These are phyloP conservation scores for Zalaria sp. DNA, from an alignment of 2,329 filamentous ascomycete species.

Conservation along the genomic window DNA sequence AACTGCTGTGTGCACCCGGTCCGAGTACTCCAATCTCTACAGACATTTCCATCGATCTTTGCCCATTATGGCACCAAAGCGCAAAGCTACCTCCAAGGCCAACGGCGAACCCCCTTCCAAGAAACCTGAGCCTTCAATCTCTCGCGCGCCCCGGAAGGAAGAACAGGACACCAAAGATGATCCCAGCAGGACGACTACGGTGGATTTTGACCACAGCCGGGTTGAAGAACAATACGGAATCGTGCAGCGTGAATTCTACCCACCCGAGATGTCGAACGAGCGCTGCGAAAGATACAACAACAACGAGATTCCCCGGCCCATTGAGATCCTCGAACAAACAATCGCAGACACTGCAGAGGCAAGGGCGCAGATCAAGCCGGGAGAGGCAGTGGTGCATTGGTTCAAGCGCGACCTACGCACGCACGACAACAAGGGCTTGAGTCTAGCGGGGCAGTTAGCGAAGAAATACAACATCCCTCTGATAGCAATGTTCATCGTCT, in stretches of 20 bases:
- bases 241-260: slow-evolving; percentile 55
- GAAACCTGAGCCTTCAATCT: slow-evolving; percentile 2
- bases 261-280: slow-evolving; percentile 70
- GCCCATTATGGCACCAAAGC: slow-evolving; percentile 17
- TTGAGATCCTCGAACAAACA: slow-evolving; percentile 50
- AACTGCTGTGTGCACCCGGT: too few relatives aligned
- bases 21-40: too few relatives aligned
- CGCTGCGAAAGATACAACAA: slow-evolving; percentile 61
- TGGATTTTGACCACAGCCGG: slow-evolving; percentile 21
- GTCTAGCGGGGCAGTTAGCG: slow-evolving; percentile 52
- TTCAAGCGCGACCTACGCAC: slow-evolving; percentile 72
- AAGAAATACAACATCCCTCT: slow-evolving; percentile 55
- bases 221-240: slow-evolving; percentile 23
- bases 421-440: slow-evolving; percentile 58
- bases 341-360: slow-evolving; percentile 44
- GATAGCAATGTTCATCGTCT: slow-evolving; percentile 64
- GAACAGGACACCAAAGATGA: slow-evolving; percentile 1
- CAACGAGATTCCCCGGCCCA: slow-evolving; percentile 56
- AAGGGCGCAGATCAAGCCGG: slow-evolving; percentile 38
- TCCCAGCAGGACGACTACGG: neutral
- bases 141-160: slow-evolving; percentile 1
- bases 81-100: slow-evolving; percentile 18
- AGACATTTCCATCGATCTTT: too few relatives aligned
- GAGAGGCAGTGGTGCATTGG: slow-evolving; percentile 68
- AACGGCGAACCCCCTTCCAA: slow-evolving; percentile 11